Percentiles rank a stretch among this genome's conserved stretches.
These are phyloP conservation scores for Pythium brachiatum DNA, from an alignment of 352 stramenopile genomes.

Conservation along the genomic window DNA sequence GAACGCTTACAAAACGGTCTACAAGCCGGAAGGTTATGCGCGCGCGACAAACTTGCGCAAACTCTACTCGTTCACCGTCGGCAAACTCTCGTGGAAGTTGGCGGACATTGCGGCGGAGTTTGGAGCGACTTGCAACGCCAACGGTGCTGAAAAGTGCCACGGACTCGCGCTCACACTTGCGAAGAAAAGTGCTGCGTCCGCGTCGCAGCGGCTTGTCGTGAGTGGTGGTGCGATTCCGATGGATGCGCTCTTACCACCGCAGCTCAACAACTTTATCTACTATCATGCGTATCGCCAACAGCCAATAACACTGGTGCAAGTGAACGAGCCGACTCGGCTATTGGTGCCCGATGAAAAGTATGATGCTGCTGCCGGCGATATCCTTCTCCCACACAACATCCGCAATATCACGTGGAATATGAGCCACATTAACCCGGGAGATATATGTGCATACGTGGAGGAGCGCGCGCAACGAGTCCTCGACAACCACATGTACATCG, in stretches of 20 bases:
- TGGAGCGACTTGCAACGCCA: neutral
- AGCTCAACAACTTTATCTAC: neutral
- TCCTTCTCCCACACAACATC: neutral
- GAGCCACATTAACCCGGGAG: neutral
- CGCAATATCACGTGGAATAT: neutral
- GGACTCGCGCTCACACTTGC: neutral
- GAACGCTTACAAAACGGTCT: neutral
- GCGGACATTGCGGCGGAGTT: neutral
- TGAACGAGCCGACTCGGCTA: neutral
- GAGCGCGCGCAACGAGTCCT: neutral
- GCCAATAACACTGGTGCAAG: neutral
- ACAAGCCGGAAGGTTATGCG: too few relatives aligned
- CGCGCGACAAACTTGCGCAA: neutral
- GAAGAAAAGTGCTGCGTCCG: neutral
- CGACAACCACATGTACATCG: neutral
- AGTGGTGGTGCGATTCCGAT: neutral
- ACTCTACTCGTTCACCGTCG: neutral
- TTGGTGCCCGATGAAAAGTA: neutral
- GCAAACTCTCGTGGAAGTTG: neutral
- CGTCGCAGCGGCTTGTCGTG: neutral
- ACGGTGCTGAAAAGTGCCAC: neutral
- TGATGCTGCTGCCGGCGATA: neutral
- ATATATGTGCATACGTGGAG: neutral
- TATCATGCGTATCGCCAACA: neutral
- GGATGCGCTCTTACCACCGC: neutral